phyloP scores from a whole-genome alignment of 1,284 basidiomycete genomes.

The Cutaneotrichosporon sp. region DNA sequence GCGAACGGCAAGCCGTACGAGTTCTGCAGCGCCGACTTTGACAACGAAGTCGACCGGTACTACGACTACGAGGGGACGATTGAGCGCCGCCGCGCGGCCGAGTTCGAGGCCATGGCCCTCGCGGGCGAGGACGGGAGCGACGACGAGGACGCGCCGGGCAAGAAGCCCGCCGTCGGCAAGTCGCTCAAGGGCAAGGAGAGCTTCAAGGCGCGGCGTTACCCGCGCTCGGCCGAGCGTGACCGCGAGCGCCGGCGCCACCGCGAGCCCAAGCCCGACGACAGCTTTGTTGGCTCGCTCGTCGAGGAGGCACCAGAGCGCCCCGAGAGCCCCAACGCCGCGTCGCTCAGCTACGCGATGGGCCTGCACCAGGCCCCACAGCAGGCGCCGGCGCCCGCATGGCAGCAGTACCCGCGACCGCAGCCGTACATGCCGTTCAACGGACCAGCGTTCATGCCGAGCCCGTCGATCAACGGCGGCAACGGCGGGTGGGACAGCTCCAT shows the following conservation, averaged over 20 bases:
- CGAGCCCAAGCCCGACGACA: constrained; percentile 21
- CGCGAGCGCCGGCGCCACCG: neutral
- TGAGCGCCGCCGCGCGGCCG: constrained; percentile 50
- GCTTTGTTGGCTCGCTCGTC: constrained; percentile 41
- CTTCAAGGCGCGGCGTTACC: constrained; percentile 37
- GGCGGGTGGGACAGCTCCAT: constrained; percentile 36
- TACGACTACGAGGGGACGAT: constrained; percentile 53
- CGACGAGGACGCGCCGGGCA: constrained; percentile 40
- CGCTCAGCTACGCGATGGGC: constrained; percentile 20
- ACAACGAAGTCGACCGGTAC: constrained; percentile 50
- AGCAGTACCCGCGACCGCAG: neutral
- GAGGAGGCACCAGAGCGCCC: constrained; percentile 8
- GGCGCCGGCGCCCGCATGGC: neutral
- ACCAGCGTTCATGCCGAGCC: constrained; percentile 3
- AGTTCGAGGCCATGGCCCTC: constrained; percentile 50
- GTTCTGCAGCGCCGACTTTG: constrained; percentile 49
- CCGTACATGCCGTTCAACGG: constrained; percentile 10
- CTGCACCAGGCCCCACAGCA: constrained; percentile 17
- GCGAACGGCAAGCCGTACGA: constrained; percentile 51
- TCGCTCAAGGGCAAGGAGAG: constrained; percentile 48
- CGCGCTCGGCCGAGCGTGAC: constrained; percentile 9
- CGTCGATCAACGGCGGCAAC: neutral
- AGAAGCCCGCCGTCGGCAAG: constrained; percentile 23
- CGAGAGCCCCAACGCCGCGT: constrained; percentile 9
- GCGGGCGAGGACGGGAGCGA: constrained; percentile 48